Evolutionary conservation across 306 rosid species (phyloP).

Genomic region (Pyrus communis): DNA sequence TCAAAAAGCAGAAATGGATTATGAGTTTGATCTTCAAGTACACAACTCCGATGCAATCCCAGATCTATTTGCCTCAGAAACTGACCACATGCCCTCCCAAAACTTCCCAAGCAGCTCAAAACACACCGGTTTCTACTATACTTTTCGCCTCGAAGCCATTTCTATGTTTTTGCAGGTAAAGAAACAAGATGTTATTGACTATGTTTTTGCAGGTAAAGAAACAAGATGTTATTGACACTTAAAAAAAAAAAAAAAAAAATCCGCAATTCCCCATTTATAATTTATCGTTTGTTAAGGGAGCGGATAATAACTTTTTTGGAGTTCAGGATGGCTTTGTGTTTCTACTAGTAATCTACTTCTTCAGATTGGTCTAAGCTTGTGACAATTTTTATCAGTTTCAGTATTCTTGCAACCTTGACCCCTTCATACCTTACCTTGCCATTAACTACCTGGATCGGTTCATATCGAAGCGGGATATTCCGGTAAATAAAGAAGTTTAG

Average conservation of each 20-base stretch:
- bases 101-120: slow-evolving; percentile 17
- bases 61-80: slow-evolving; percentile 54
- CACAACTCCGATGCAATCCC: slow-evolving; percentile 26
- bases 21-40: slow-evolving; percentile 53
- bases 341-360: neutral
- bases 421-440: slow-evolving; percentile 56
- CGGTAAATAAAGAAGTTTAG: slow-evolving; percentile 24
- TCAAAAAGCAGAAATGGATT: slow-evolving; percentile 30
- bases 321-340: neutral
- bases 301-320: neutral
- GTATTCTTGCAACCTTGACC: slow-evolving; percentile 46
- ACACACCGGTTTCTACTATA: slow-evolving; percentile 17
- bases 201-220: slow-evolving; percentile 47
- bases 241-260: too few species aligned
- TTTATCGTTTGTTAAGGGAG: neutral
- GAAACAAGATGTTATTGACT: slow-evolving; percentile 2
- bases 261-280: neutral
- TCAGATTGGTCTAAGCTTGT: neutral
- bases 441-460: slow-evolving; percentile 59
- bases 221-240: neutral
- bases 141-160: slow-evolving; percentile 39
- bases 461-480: slow-evolving; percentile 43
- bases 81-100: slow-evolving; percentile 43
- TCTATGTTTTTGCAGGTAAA: slow-evolving; percentile 55
- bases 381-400: slow-evolving; percentile 24